Base-by-base conservation (phyloP, 768 basidiomycete genomes). In the Boletus tomentosulus region DNA sequence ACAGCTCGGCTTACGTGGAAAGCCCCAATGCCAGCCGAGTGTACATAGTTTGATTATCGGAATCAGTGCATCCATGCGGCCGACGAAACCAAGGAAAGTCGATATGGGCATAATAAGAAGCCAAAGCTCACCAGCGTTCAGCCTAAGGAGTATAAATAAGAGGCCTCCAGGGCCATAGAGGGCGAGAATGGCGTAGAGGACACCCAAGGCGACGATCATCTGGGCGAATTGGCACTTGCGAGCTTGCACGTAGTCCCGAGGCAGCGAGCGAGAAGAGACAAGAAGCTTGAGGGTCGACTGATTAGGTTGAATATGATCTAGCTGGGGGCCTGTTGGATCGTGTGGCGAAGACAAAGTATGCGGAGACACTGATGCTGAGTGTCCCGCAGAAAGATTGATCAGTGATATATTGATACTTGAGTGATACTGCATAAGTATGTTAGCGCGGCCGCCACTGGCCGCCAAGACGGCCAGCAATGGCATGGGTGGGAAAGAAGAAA, bases 151-250 rank as follows among this genome's bases (percentile, higher is more conserved):
- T 5, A n/a, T 31, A 12, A 50, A 31, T 34, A 62, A 13, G 37
- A 62, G 41, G 35, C 31, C 57, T 38, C 53, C 57, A n/a, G 64
- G 13, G 19, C 53, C 60, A 53, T 62, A 59, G 11, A 67, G 51
- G 27, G 44, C 47, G 6, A 67, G 62, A 33, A 62, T 24, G 5
- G 64, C 60, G 38, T 48, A 64, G 39, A 67, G 53, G 13, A 60
- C 48, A 28, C 57, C 56, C 34, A 66, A 51, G 37, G 66, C 50
- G n/a, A 68, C 53, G 19, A 68, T 60, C 66, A 67, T 66, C 19
- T 34, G 39, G 12, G 13, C 6, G 5, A n/a, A n/a, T 48, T 35
- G 8, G 38, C 19, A 37, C 6, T 15, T 19, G 34, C 27, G 37
- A 24, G 31, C 30, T 46, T 8, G 19, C 16, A 7, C 16, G 35